Percentiles rank a stretch among this genome's conserved stretches.
These are phyloP conservation scores for Sporisorium iseilematis-ciliati DNA, from an alignment of 1,284 basidiomycete genomes.

Conservation along the genomic window DNA sequence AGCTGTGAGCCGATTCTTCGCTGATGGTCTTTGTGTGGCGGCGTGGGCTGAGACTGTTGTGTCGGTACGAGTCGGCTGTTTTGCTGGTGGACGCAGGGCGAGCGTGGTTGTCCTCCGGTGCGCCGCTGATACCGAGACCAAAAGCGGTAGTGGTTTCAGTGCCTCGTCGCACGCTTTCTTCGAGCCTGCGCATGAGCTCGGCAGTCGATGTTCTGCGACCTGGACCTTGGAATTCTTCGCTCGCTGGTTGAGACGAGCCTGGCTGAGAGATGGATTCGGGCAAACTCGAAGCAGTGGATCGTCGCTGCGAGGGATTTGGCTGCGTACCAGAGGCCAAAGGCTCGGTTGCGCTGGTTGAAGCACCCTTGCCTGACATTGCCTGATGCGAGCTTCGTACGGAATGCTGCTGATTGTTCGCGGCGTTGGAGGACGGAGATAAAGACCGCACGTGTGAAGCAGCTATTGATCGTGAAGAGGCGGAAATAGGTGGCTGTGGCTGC, in stretches of 20 bases:
- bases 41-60: constrained; percentile 9
- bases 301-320: constrained; percentile 5
- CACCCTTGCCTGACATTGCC: constrained; percentile 4
- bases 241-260: constrained; percentile 26
- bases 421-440: not conserved
- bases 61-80: not conserved
- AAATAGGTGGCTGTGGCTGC: constrained; percentile 33
- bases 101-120: constrained; percentile 1
- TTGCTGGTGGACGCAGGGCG: not conserved
- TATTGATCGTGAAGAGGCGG: constrained; percentile 1
- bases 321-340: not conserved
- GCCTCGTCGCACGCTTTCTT: constrained; percentile 9
- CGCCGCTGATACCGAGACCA: constrained; percentile 34
- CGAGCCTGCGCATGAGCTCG: constrained; percentile 17
- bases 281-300: constrained; percentile 28
- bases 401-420: not conserved
- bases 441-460: not conserved
- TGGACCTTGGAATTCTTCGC: constrained; percentile 24
- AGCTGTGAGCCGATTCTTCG: constrained; percentile 33
- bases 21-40: constrained; percentile 35
- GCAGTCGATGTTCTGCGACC: constrained; percentile 1
- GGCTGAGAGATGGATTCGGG: constrained; percentile 36
- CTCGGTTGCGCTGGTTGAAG: constrained; percentile 8
- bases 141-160: constrained; percentile 4
- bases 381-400: not conserved